Evolutionary conservation across 2,329 filamentous ascomycete genomes (phyloP).

Genomic region (Aspergillus spinulosporus): DNA sequence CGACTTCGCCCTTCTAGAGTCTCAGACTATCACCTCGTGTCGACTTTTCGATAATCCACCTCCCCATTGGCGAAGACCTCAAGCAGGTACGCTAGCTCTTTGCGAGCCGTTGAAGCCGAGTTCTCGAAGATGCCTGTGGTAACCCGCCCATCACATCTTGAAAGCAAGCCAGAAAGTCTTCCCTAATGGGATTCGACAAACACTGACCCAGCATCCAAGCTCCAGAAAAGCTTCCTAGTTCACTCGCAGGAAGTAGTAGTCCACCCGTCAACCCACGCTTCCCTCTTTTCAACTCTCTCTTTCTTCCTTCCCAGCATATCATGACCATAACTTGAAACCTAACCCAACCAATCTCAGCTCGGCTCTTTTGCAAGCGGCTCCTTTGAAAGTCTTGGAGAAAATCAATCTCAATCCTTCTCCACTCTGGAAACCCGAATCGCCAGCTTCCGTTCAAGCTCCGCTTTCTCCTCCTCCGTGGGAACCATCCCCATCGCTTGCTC

Average conservation of each 20-base stretch:
- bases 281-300: too few species aligned
- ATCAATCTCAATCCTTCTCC: constrained; percentile 29
- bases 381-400: neutral
- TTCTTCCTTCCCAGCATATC: too few species aligned
- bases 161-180: neutral
- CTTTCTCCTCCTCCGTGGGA: constrained; percentile 71
- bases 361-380: neutral
- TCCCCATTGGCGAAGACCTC: neutral
- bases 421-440: constrained; percentile 36
- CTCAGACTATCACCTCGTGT: neutral
- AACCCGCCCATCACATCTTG: neutral
- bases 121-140: neutral
- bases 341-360: neutral
- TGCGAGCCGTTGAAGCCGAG: neutral
- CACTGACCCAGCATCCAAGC: neutral
- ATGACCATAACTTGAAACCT: neutral
- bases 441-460: constrained; percentile 56
- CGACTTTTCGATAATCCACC: neutral
- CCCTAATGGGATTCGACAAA: neutral
- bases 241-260: too few species aligned
- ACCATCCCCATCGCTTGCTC: constrained; percentile 73
- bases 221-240: neutral
- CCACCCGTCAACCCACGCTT: too few species aligned
- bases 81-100: neutral
- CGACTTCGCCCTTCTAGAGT: neutral